A percentile compares a stretch with the other conserved stretches of the same genome.
These are phyloP conservation scores for Akanthomyces muscarius DNA, from an alignment of 2,329 filamentous ascomycete species.

Conservation along the genomic window DNA sequence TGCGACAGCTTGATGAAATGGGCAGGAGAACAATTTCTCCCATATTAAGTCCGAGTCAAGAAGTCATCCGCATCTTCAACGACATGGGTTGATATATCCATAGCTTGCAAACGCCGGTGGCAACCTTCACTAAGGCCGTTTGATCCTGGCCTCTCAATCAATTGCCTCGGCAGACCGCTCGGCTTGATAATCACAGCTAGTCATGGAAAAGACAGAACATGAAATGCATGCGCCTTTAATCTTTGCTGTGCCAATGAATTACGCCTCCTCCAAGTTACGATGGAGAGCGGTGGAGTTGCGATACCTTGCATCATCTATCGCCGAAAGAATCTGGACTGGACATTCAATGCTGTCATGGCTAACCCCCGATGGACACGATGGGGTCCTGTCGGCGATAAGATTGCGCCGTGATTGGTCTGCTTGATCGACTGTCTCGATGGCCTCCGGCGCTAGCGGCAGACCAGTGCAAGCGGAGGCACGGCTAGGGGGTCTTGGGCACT, in stretches of 20 bases:
- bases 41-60: not conserved
- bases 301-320: slow-evolving; percentile 14
- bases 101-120: not conserved
- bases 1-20: not conserved
- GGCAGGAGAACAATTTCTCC: not conserved
- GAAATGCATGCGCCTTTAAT: not conserved
- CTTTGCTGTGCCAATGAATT: not conserved
- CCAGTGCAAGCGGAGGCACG: not conserved
- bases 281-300: not conserved
- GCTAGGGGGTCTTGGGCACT: not conserved
- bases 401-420: slow-evolving; percentile 6
- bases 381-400: slow-evolving; percentile 11
- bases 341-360: slow-evolving; percentile 4
- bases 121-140: not conserved
- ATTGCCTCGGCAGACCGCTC: not conserved
- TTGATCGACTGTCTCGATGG: not conserved
- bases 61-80: not conserved
- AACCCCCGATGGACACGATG: not conserved
- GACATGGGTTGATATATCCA: not conserved
- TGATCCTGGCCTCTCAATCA: not conserved
- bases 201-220: not conserved
- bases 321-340: slow-evolving; percentile 15
- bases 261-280: not conserved
- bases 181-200: slow-evolving; percentile 1
- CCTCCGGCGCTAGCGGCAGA: not conserved